These are phyloP conservation scores for Ogataea sp. DNA, from an alignment of 805 yeast genomes.

Conservation along the genomic window DNA sequence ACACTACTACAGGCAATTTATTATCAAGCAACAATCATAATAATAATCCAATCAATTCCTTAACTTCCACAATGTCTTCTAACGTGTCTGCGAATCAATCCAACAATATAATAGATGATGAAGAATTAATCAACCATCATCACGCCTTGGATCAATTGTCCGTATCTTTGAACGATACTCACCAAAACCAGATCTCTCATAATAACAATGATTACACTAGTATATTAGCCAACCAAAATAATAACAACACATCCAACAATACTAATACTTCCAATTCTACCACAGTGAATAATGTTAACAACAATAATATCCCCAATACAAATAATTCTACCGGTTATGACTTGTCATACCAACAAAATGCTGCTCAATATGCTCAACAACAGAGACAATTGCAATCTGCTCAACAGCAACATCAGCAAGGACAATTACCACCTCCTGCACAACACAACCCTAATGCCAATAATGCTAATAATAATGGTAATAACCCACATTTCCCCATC, in stretches of 20 bases:
- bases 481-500: not conserved
- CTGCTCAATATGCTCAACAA: too few species aligned
- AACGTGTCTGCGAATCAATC: too few species aligned
- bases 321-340: too few species aligned
- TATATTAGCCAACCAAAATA: not conserved
- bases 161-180: not conserved
- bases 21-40: not conserved
- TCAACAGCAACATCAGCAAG: constrained; percentile 2
- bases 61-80: not conserved
- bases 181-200: not conserved
- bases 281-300: not conserved
- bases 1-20: too few species aligned
- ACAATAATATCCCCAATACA: not conserved
- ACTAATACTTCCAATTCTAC: not conserved
- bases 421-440: constrained; percentile 8
- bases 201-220: not conserved
- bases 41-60: not conserved
- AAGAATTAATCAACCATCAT: constrained; percentile 1
- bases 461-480: too few species aligned
- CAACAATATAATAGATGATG: not conserved
- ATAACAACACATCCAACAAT: too few species aligned
- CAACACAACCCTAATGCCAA: constrained; percentile 3
- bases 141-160: constrained; percentile 3
- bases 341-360: too few species aligned
- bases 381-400: constrained; percentile 6